These are phyloP conservation scores for Ustilago trichophora DNA, from an alignment of 1,284 basidiomycete species.

Conservation along the genomic window DNA sequence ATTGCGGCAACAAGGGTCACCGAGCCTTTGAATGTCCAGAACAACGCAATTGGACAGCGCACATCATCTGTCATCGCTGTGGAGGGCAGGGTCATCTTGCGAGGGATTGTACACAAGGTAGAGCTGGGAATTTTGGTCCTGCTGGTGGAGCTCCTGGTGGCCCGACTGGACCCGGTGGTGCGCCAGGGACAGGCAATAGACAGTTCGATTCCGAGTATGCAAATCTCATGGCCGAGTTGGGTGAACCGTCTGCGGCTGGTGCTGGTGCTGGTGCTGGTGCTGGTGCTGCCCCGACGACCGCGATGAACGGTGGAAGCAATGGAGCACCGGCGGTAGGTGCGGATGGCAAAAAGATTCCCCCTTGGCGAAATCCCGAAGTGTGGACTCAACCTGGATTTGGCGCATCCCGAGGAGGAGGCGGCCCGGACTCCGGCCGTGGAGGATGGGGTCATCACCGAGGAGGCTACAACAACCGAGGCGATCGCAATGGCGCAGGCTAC, in stretches of 20 bases:
- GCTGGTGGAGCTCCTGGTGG: slow-evolving; percentile 70
- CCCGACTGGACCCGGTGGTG: slow-evolving; percentile 40
- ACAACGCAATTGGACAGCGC: slow-evolving; percentile 62
- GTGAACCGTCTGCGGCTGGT: slow-evolving; percentile 74
- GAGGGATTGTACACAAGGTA: slow-evolving; percentile 57
- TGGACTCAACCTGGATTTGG: slow-evolving; percentile 57
- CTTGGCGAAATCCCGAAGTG: slow-evolving; percentile 63
- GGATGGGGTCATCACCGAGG: slow-evolving; percentile 21
- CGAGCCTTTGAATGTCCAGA: slow-evolving; percentile 66
- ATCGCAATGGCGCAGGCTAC: slow-evolving; percentile 2
- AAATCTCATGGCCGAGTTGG: slow-evolving; percentile 95
- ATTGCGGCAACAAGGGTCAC: slow-evolving; percentile 86
- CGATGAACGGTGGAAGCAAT: slow-evolving; percentile 10
- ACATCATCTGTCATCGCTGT: slow-evolving; percentile 65
- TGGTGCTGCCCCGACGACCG: slow-evolving; percentile 48
- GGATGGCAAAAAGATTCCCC: slow-evolving; percentile 63
- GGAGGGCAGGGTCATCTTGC: slow-evolving; percentile 65
- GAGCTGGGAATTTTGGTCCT: no score
- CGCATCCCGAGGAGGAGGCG: slow-evolving; percentile 25
- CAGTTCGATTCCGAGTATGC: slow-evolving; percentile 96
- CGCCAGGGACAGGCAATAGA: slow-evolving; percentile 56
- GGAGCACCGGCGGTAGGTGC: slow-evolving; percentile 36
- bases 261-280: background rate
- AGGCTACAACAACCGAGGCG: slow-evolving; percentile 31
- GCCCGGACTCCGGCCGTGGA: slow-evolving; percentile 16